Conservation (phyloP, 345 rosid genomes). For the Bruguiera sexangula region DNA sequence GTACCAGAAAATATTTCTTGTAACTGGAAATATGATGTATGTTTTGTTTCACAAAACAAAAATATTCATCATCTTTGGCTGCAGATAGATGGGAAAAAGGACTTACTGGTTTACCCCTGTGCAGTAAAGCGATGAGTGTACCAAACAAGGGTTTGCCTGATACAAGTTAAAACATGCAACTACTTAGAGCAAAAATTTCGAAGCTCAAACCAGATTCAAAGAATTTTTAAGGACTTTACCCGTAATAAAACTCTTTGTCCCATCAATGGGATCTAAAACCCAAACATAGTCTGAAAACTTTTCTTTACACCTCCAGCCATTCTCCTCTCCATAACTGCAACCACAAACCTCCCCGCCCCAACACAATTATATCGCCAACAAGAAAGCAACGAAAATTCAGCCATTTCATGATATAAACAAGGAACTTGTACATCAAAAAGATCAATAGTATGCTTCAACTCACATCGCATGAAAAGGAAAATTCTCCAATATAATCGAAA, state of each 20-base stretch:
- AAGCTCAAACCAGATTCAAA: slow-evolving; percentile 3
- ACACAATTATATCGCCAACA: slow-evolving; percentile 9
- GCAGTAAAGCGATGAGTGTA: slow-evolving; percentile 74
- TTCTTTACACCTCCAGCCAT: slow-evolving; percentile 87
- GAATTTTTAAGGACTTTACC: slow-evolving; percentile 33
- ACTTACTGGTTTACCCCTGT: slow-evolving; percentile 84
- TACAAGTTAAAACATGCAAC: slow-evolving; percentile 15
- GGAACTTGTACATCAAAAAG: not conserved
- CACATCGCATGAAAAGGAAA: slow-evolving; percentile 93
- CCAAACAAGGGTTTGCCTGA: slow-evolving; percentile 95
- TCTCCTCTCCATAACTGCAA: slow-evolving; percentile 91
- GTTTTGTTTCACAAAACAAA: not conserved
- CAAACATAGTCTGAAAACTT: slow-evolving; percentile 84
- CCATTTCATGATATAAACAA: not conserved
- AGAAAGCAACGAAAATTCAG: slow-evolving; percentile 7
- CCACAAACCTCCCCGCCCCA: slow-evolving; percentile 14
- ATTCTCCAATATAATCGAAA: slow-evolving; percentile 58
- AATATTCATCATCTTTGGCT: not conserved
- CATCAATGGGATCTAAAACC: slow-evolving; percentile 97
- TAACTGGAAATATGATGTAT: no score
- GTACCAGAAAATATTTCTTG: no score
- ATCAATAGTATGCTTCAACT: slow-evolving; percentile 24
- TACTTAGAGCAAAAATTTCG: slow-evolving; percentile 8
- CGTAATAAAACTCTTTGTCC: slow-evolving; percentile 93
- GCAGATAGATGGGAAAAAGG: not conserved